These are phyloP conservation scores for Alternaria consortialis DNA, from an alignment of 2,329 filamentous ascomycete species.

Conservation along the genomic window DNA sequence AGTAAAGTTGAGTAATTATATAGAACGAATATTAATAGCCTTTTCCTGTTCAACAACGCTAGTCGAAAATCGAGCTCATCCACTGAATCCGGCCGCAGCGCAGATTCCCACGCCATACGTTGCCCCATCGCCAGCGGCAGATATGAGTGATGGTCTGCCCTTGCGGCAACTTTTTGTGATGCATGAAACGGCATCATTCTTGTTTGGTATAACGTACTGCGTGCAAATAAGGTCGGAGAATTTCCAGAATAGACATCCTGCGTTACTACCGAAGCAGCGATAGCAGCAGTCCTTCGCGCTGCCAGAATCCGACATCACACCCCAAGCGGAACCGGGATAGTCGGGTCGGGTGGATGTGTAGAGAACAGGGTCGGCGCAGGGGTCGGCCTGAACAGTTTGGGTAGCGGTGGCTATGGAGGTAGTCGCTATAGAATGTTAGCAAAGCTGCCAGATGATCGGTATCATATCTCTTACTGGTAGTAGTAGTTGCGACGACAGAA, in stretches of 20 bases:
- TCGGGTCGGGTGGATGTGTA: not conserved
- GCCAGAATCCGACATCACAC: not conserved
- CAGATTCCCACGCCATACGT: not conserved
- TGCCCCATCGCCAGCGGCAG: not conserved
- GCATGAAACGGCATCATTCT: not conserved
- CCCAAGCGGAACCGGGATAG: not conserved
- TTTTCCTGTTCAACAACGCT: not conserved
- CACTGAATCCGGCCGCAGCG: not conserved
- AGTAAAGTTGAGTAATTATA: not conserved
- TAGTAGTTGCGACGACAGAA: not conserved
- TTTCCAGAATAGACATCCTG: not conserved
- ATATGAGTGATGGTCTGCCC: not conserved
- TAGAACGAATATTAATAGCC: not conserved
- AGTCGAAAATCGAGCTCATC: not conserved
- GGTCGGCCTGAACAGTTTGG: not conserved
- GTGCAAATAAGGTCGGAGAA: not conserved
- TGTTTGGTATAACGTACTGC: not conserved
- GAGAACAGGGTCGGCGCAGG: not conserved
- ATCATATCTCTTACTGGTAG: not conserved
- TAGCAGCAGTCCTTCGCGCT: not conserved
- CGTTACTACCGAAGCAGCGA: not conserved
- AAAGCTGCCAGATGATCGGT: accelerated
- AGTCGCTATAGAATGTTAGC: not conserved
- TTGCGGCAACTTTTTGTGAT: not conserved
- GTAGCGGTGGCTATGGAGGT: not conserved